Evolutionary conservation across 331 rosid genomes (phyloP).

Genomic region (Erythrophleum ivorense): DNA sequence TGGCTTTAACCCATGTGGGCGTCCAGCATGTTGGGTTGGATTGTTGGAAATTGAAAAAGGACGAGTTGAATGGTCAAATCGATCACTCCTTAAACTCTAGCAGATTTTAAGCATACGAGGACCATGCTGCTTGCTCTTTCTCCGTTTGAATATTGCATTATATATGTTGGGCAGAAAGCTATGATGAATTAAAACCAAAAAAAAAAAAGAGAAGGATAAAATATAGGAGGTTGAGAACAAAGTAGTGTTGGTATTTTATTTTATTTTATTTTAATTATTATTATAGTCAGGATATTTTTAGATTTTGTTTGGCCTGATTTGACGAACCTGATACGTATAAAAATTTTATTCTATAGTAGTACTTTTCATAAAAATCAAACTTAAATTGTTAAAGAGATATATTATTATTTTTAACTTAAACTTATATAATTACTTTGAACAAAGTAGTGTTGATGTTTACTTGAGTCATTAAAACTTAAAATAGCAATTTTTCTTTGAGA

Average conservation of each 20-base stretch:
- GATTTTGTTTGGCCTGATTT: too few species aligned
- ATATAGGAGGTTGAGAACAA: not conserved
- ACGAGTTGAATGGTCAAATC: not conserved
- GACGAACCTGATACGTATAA: too few species aligned
- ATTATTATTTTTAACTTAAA: too few species aligned
- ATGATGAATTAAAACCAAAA: not conserved
- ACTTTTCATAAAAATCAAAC: too few species aligned
- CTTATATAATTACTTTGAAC: too few species aligned
- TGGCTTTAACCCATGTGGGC: conserved; percentile 22
- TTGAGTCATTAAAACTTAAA: not conserved
- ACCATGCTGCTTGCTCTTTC: not conserved
- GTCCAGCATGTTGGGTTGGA: not conserved
- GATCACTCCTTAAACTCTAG: not conserved
- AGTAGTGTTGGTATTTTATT: not conserved
- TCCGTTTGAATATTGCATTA: not conserved
- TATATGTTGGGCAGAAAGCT: not conserved
- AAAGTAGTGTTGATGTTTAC: too few species aligned
- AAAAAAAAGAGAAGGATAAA: not conserved
- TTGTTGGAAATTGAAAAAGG: not conserved
- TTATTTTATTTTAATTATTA: not conserved
- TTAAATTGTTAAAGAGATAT: too few species aligned
- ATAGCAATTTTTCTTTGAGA: not conserved
- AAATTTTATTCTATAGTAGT: too few species aligned
- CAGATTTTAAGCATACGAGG: not conserved
- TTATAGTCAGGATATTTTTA: not conserved